Conservation (phyloP, 2,329 filamentous ascomycete species). For the Botryotinia globosa region DNA sequence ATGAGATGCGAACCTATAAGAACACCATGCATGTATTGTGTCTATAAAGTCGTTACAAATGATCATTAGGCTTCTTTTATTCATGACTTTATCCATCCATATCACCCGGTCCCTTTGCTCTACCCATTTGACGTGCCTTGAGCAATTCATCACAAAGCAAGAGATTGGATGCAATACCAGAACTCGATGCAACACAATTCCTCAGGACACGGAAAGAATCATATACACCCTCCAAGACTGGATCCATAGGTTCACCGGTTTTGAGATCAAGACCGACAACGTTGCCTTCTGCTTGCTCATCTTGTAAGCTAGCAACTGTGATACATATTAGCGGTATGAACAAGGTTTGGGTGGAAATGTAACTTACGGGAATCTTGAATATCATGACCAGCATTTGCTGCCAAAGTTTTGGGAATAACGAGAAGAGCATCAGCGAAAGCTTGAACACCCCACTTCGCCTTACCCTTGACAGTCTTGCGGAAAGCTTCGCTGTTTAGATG, state of each 20-base stretch:
- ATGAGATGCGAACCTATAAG: not conserved
- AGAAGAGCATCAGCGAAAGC: slow-evolving; percentile 94
- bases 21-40: slow-evolving; percentile 1
- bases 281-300: slow-evolving; percentile 81
- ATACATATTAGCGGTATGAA: slow-evolving; percentile 26
- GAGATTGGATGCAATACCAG: slow-evolving; percentile 92
- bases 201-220: slow-evolving; percentile 94
- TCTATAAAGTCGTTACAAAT: slow-evolving; percentile 14
- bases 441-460: slow-evolving; percentile 92
- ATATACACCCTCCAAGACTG: slow-evolving; percentile 85
- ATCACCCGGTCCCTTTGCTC: slow-evolving; percentile 59
- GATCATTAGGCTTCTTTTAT: slow-evolving; percentile 15
- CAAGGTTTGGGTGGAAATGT: not conserved
- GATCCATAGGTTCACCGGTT: slow-evolving; percentile 92
- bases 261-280: slow-evolving; percentile 81
- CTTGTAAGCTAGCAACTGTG: slow-evolving; percentile 78
- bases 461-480: slow-evolving; percentile 89
- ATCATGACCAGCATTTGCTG: slow-evolving; percentile 93
- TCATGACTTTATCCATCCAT: slow-evolving; percentile 51
- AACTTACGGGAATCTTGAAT: slow-evolving; percentile 88
- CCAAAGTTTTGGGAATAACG: slow-evolving; percentile 95
- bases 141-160: slow-evolving; percentile 94
- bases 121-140: slow-evolving; percentile 94
- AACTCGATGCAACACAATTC: slow-evolving; percentile 90
- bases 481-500: slow-evolving; percentile 87